phyloP scores from a whole-genome alignment of 1,284 basidiomycete species.

The Coniferiporia weirii region DNA sequence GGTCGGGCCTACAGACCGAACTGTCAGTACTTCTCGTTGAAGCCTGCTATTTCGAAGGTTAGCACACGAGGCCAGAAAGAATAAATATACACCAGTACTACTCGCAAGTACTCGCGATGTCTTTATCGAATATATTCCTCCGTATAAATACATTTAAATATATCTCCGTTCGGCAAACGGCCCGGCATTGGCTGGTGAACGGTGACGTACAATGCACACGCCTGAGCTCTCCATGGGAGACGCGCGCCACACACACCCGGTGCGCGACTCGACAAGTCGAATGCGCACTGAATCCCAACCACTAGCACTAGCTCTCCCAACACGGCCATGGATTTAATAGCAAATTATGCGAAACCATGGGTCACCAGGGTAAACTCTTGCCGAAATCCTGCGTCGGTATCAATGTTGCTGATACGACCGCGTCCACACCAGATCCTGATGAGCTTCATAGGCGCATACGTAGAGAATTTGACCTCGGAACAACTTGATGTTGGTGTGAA shows the following conservation, averaged over 20 bases:
- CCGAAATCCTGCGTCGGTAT: background rate
- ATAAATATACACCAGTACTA: no score
- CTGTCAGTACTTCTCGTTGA: background rate
- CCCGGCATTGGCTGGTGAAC: no score
- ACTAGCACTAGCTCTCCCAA: background rate
- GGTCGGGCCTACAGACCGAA: background rate
- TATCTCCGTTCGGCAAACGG: no score
- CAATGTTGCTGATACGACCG: background rate
- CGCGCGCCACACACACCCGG: background rate
- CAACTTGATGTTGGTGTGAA: slow-evolving; percentile 95
- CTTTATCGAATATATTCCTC: no score
- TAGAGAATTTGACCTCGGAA: slow-evolving; percentile 93
- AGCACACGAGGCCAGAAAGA: background rate
- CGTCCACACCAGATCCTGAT: slow-evolving; percentile 66
- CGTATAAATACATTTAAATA: no score
- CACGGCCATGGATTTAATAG: slow-evolving; percentile 9
- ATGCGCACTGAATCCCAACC: no score
- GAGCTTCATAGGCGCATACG: slow-evolving; percentile 90
- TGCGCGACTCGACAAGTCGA: no score
- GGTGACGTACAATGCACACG: no score
- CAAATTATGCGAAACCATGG: slow-evolving; percentile 6
- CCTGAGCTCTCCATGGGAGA: background rate
- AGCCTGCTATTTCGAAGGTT: background rate
- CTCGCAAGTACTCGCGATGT: no score
- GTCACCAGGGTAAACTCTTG: background rate